Base-by-base conservation (phyloP, 352 stramenopile genomes). In the Pythium phragmiticola region DNA sequence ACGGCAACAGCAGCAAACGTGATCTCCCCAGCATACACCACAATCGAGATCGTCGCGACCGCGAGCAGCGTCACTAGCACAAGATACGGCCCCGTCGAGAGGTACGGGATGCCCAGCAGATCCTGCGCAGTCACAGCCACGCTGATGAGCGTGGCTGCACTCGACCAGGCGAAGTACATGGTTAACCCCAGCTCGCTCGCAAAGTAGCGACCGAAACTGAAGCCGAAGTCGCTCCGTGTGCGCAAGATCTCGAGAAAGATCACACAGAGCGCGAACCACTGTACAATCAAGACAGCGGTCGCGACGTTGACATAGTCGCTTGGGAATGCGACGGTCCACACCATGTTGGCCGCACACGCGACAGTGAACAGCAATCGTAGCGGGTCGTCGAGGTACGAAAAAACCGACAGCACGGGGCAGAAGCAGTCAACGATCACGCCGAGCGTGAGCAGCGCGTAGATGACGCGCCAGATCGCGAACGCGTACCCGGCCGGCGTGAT, bases 141-240 rank as follows among this genome's bases (percentile, higher is more conserved):
- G 65, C 70, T 84, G 70, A 93, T 91, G 37, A 90, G 72, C 55
- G 74, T 87, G 46, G 84, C 82, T 17, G 75, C 82, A 43, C 74
- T 86, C 11, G 77, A 88, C 84, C 84, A 93, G 19, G 78, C 79
- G 50, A 91, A 93, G 60, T 93, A 93, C 36, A 88, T 41, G 19
- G 71, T 78, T 23, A 93, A 37, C 8, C 76, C 78, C 48, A 93
- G 69, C 65, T 90, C 82, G 36, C 75, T 87, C 43, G 78, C 56
- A 26, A 88, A 12, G 65, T 74, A 90, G 28, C 77, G 80, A 39
- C 70, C 69, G 39, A 82, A 63, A 33, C 75, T 72, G 46, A 86
- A 84, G 37, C 70, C 69, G 11, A 70, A 62, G 21, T 80, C 67
- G 41, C 71, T 73, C 12, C 80, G 77, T 26, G 76, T 69, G 23